phyloP scores from a whole-genome alignment of 176 grass and related monocot species.

The Eragrostis curvula region DNA sequence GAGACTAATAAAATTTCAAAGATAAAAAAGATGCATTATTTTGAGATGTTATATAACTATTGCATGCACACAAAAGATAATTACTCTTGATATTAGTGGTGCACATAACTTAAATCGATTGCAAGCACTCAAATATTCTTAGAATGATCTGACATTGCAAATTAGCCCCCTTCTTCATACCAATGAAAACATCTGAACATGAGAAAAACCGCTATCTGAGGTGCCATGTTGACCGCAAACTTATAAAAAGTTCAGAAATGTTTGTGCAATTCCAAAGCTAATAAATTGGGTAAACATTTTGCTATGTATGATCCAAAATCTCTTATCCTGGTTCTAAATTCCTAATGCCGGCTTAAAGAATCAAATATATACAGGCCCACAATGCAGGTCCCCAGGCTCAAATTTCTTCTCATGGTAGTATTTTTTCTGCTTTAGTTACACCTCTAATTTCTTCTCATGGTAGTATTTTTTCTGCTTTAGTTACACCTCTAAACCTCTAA shows the following conservation, averaged over 20 bases:
- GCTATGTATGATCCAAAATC: neutral
- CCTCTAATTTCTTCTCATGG: too few relatives aligned
- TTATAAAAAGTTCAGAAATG: constrained; percentile 8
- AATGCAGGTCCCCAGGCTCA: too few relatives aligned
- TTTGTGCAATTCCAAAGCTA: neutral
- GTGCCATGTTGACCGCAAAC: neutral
- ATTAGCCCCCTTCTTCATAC: neutral
- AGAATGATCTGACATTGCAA: too few relatives aligned
- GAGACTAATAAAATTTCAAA: too few relatives aligned
- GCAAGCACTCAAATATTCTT: constrained; percentile 10
- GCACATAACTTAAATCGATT: constrained; percentile 19
- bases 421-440: too few relatives aligned
- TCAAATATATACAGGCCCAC: constrained; percentile 8
- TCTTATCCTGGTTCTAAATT: neutral
- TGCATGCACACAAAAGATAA: neutral
- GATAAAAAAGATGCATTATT: constrained; percentile 39
- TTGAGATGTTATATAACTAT: neutral
- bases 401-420: too few relatives aligned
- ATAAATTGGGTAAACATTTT: neutral
- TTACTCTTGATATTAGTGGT: constrained; percentile 5
- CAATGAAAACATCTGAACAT: neutral
- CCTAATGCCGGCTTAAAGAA: neutral
- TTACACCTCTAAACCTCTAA: too few relatives aligned
- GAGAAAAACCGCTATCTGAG: constrained; percentile 14
- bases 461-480: too few relatives aligned